Percentiles rank a stretch among this genome's conserved stretches.
phyloP scores from a whole-genome alignment of 2,329 filamentous ascomycete species.

The Aspergillus sp. region DNA sequence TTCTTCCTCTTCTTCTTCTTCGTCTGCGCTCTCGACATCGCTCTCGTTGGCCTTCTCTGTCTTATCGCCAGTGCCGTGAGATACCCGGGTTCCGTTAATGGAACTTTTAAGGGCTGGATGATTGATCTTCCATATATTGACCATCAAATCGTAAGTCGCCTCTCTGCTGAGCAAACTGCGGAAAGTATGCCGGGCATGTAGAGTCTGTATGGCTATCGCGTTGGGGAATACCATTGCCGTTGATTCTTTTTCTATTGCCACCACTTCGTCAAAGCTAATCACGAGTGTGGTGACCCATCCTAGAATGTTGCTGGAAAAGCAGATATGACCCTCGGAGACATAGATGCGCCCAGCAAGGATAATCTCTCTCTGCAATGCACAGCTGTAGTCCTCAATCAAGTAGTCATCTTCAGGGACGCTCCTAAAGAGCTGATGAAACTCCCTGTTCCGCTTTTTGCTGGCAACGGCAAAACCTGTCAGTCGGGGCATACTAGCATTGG shows the following conservation, averaged over 20 bases:
- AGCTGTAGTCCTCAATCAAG: conserved; percentile 96
- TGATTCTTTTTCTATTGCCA: conserved; percentile 92
- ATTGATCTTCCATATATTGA: conserved; percentile 96
- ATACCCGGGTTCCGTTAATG: conserved; percentile 75
- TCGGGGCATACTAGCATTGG: conserved; percentile 56
- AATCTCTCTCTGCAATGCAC: conserved; percentile 90
- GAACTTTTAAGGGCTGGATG: conserved; percentile 88
- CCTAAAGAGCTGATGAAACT: conserved; percentile 89
- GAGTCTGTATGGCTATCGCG: conserved; percentile 88
- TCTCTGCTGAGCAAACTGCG: conserved; percentile 91
- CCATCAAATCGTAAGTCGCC: conserved; percentile 91
- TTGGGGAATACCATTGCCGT: conserved; percentile 95
- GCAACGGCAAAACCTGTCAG: conserved; percentile 93
- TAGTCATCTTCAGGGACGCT: conserved; percentile 98
- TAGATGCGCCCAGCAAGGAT: conserved; percentile 88
- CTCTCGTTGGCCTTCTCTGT: conserved; percentile 69
- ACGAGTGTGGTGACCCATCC: conserved; percentile 97
- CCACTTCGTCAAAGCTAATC: conserved; percentile 96
- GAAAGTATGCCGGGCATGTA: conserved; percentile 92
- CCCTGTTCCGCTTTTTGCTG: conserved; percentile 88
- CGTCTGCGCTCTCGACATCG: conserved; percentile 67
- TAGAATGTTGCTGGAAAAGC: conserved; percentile 97
- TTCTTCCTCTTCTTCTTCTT: conserved; percentile 70
- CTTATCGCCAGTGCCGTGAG: conserved; percentile 76
- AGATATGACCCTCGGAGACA: conserved; percentile 93